Percentiles rank a stretch among this genome's conserved stretches.
Evolutionary conservation across 805 yeast genomes (phyloP).

Genomic region (Metschnikowia vanudenii): DNA sequence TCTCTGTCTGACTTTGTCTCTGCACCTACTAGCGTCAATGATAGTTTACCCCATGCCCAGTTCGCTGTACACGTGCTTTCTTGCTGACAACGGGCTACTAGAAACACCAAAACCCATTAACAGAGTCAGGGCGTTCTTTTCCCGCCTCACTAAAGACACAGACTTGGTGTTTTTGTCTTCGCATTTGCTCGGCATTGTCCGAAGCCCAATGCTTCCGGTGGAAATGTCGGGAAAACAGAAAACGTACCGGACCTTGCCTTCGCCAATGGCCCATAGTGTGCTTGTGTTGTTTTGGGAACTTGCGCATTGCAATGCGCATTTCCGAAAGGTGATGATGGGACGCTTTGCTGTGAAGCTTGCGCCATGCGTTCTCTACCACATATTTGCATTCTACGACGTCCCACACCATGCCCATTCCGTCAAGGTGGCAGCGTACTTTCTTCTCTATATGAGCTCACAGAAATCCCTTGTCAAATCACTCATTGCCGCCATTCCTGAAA

Average conservation of each 20-base stretch:
- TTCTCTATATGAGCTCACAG: conserved; percentile 50
- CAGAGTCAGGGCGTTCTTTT: conserved; percentile 49
- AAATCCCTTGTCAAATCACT: conserved; percentile 37
- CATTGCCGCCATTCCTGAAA: conserved; percentile 44
- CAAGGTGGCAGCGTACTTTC: conserved; percentile 50
- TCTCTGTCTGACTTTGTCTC: conserved; percentile 50
- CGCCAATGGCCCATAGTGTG: conserved; percentile 55
- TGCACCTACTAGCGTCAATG: conserved; percentile 62
- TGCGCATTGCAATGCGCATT: conserved; percentile 64
- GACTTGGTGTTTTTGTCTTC: conserved; percentile 53
- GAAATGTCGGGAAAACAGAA: not conserved
- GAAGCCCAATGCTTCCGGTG: conserved; percentile 8
- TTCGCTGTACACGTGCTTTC: conserved; percentile 16
- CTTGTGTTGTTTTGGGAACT: conserved; percentile 72
- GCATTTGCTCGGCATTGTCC: conserved; percentile 43
- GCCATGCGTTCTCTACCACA: conserved; percentile 54
- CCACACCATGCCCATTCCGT: conserved; percentile 42
- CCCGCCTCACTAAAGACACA: conserved; percentile 51
- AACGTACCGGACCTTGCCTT: conserved; percentile 2
- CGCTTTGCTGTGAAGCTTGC: conserved; percentile 53
- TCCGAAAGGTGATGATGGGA: conserved; percentile 40
- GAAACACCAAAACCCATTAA: conserved; percentile 41
- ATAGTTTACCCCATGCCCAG: conserved; percentile 62
- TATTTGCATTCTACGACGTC: conserved; percentile 46
- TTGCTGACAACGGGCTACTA: conserved; percentile 26